phyloP scores from a whole-genome alignment of 306 rosid species.

The Prunus mongolica region DNA sequence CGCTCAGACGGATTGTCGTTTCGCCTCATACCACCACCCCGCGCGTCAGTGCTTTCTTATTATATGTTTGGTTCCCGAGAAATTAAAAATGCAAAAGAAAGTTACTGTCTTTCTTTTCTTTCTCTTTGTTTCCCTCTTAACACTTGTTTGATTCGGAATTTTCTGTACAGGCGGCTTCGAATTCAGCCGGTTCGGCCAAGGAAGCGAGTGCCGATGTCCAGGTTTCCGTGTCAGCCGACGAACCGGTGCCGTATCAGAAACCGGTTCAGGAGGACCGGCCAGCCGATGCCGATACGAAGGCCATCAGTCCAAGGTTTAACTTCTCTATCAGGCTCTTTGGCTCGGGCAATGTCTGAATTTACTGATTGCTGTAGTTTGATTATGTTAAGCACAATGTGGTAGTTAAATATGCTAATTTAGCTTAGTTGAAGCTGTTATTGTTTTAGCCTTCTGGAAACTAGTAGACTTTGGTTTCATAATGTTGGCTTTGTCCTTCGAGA shows the following conservation, averaged over 20 bases:
- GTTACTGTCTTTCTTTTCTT: not conserved
- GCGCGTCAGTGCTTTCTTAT: constrained; percentile 6
- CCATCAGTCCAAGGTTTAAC: constrained; percentile 57
- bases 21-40: constrained; percentile 21
- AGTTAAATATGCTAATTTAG: not conserved
- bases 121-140: not conserved
- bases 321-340: not conserved
- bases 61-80: constrained; percentile 3
- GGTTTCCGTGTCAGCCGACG: constrained; percentile 40
- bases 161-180: constrained; percentile 40
- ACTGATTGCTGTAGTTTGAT: not conserved
- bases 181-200: constrained; percentile 40
- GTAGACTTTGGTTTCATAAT: not conserved
- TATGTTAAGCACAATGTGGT: not conserved
- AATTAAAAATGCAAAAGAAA: not conserved
- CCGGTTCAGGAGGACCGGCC: constrained; percentile 46
- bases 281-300: constrained; percentile 40
- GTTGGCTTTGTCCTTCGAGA: not conserved
- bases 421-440: not conserved
- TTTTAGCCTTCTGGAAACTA: not conserved
- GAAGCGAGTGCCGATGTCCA: constrained; percentile 50
- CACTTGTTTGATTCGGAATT: not conserved
- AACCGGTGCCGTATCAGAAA: constrained; percentile 35
- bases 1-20: constrained; percentile 39
- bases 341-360: not conserved